Base-by-base conservation (phyloP, 2,329 filamentous ascomycete genomes). In the Fusarium guadeloupense region DNA sequence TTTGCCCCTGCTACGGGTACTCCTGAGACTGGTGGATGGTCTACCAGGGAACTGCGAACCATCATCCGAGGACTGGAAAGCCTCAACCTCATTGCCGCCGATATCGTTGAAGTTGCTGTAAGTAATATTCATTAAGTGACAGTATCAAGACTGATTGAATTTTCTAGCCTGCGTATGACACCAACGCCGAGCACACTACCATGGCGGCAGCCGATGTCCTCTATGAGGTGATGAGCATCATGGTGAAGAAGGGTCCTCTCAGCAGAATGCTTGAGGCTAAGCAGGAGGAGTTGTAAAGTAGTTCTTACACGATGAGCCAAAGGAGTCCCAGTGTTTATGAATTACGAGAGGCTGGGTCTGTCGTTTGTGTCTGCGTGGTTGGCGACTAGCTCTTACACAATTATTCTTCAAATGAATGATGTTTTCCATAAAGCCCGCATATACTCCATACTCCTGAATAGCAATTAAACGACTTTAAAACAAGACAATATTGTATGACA, bases 211-310 rank as follows among this genome's bases (percentile, higher is more conserved):
- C 88, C 5, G 75, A 93, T 74, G 84, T 85, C 0, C 76, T 93
- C 17, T 93, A 89, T 70, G 90, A 94, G 75, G 85, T 93, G 41
- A 90, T 93, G 84, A 91, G 86, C 12, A 82, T 93, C 58, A 93
- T 93, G 90, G 89, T 92, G 14, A 91, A 92, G 82, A 88, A 87
- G 68, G 90, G 90, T 0, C 89, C 89, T 0, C 76, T 92, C 62
- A 89, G 83, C 66, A 72, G 79, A 31, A 80, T 80, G 74, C 61
- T 77, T 12, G 39, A 55, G 1, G 42, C 45, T 0, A 52, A 59
- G 21, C 55, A 64, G 10, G 34, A 45, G 8, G 62, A 66, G 1
- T 45, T 65, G 5, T 30, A n/a, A 30, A 9, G 7, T 8, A 26
- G 4, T 26, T 9, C 2, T 10, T 12, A 26, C 5, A 26, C 9